Evolutionary conservation across 257 asterid species (phyloP).

Genomic region (Solanum tarapatanum): DNA sequence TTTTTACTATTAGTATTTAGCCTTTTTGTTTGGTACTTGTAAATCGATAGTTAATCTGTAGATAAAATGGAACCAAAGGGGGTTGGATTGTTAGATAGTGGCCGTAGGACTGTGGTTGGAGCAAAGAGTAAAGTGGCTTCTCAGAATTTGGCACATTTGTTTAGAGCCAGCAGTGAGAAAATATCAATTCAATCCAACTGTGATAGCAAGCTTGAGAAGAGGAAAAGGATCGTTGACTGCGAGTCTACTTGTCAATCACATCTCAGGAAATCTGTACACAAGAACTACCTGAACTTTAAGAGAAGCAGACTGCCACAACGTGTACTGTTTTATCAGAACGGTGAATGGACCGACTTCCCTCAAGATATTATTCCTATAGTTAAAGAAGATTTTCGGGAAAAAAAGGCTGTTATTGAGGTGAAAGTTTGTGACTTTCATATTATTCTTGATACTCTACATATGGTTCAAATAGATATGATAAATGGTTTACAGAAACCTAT

Average conservation of each 20-base stretch:
- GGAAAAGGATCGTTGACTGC: constrained; percentile 26
- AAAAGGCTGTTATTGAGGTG: constrained; percentile 50
- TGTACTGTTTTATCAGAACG: constrained; percentile 49
- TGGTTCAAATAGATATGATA: constrained; percentile 50
- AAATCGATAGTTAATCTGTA: constrained; percentile 33
- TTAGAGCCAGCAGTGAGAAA: constrained; percentile 25
- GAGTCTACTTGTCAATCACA: constrained; percentile 4
- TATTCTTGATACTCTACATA: constrained; percentile 56
- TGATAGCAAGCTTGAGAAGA: constrained; percentile 28
- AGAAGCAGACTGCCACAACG: constrained; percentile 51
- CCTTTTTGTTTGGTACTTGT: constrained; percentile 26
- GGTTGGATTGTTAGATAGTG: constrained; percentile 67
- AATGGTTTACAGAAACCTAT: constrained; percentile 54
- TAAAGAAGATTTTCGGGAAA: constrained; percentile 35
- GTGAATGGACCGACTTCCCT: constrained; percentile 76
- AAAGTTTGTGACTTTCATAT: constrained; percentile 27
- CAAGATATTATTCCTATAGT: constrained; percentile 34
- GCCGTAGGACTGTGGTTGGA: constrained; percentile 23
- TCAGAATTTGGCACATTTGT: constrained; percentile 12
- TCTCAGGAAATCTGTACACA: constrained; percentile 27
- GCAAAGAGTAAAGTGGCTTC: constrained; percentile 52
- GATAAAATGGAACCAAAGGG: constrained; percentile 46
- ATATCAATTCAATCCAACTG: constrained; percentile 26
- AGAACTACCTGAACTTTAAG: constrained; percentile 44
- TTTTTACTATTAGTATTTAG: constrained; percentile 9